Base-by-base conservation (phyloP, 1,284 basidiomycete species). In the Trichosporon asahii region DNA sequence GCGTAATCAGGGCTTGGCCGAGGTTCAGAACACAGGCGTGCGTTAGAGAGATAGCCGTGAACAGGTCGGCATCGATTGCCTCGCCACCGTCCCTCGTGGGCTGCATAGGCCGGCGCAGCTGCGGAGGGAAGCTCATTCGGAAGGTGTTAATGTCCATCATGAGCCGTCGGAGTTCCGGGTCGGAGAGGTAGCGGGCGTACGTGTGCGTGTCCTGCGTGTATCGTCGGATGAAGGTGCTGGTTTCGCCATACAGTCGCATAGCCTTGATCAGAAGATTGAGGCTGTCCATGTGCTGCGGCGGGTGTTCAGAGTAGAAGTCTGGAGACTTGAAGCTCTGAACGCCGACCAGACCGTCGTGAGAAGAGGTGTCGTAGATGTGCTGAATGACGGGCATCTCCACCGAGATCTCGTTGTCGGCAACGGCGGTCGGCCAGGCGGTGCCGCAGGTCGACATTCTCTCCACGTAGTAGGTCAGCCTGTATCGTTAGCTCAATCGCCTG, bases 181-280 rank as follows among this genome's bases (percentile, higher is more conserved):
- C 75, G 5, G 70, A 55, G 7, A 79, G 66, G 67, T 78, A 80
- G 25, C 72, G 73, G 0, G 76, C 79, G 37, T 76, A 70, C 3
- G 69, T 69, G 66, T 80, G 79, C 1, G 65, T 46, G 8, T 77
- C 77, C 1, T 78, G 75, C 21, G 73, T 70, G 66, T 82, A 82
- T 21, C 49, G 53, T 9, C 80, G 72, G 70, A 79, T 77, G 61
- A 80, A 82, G 2, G 65, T 65, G 27, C 72, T 73, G 8, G 79
- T 75, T 15, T 78, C 77, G 3, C 74, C 71, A 90, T 92, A 65
- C 85, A 87, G 31, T 79, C 85, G 68, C 88, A 90, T 68, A 87
- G 88, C 2, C 72, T 82, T 79, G 88, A 93, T 76, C 75, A 82
- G 27, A 88, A 94, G 70, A 88, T 90, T 5, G 83, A 87, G 46